A percentile compares a stretch with the other conserved stretches of the same genome.
Evolutionary conservation across 179 eudicot species (phyloP).

Genomic region (Vitellaria paradoxa): DNA sequence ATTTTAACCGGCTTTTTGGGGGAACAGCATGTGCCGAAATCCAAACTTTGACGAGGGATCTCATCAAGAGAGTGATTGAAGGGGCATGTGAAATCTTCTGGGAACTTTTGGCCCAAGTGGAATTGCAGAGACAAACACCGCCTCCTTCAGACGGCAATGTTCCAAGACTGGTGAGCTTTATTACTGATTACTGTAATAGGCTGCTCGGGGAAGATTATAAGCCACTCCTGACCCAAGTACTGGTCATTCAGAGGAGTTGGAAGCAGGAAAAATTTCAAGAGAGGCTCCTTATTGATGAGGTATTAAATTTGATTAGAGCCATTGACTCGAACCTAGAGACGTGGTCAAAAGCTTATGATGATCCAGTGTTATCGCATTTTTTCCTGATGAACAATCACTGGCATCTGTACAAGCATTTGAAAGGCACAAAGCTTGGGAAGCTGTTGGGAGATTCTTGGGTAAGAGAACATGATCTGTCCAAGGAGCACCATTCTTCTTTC

Average conservation of each 20-base stretch:
- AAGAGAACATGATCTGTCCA: slow-evolving; percentile 75
- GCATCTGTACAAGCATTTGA: slow-evolving; percentile 84
- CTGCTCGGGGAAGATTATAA: slow-evolving; percentile 89
- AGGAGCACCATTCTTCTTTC: slow-evolving; percentile 54
- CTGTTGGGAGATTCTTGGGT: slow-evolving; percentile 84
- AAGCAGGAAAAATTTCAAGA: slow-evolving; percentile 94
- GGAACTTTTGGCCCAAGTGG: slow-evolving; percentile 92
- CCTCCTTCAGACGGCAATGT: slow-evolving; percentile 90
- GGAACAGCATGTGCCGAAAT: slow-evolving; percentile 93
- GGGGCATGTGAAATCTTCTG: slow-evolving; percentile 94
- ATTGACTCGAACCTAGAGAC: slow-evolving; percentile 76
- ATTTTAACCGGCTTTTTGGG: slow-evolving; percentile 93
- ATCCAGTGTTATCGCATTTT: slow-evolving; percentile 42
- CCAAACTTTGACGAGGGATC: slow-evolving; percentile 84
- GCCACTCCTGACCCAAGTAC: slow-evolving; percentile 79
- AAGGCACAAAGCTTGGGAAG: slow-evolving; percentile 79
- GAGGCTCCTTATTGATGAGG: slow-evolving; percentile 67
- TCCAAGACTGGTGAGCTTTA: slow-evolving; percentile 78
- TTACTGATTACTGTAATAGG: slow-evolving; percentile 86
- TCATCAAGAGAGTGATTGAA: slow-evolving; percentile 77
- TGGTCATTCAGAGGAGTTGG: slow-evolving; percentile 97
- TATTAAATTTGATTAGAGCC: slow-evolving; percentile 71
- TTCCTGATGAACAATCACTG: slow-evolving; percentile 97
- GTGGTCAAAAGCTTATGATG: slow-evolving; percentile 86
- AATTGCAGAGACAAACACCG: slow-evolving; percentile 86